Evolutionary conservation across 129 eudicot species (phyloP), one percentile per base, ranked within the genome.

Genomic region (Ambrosia artemisiifolia): DNA sequence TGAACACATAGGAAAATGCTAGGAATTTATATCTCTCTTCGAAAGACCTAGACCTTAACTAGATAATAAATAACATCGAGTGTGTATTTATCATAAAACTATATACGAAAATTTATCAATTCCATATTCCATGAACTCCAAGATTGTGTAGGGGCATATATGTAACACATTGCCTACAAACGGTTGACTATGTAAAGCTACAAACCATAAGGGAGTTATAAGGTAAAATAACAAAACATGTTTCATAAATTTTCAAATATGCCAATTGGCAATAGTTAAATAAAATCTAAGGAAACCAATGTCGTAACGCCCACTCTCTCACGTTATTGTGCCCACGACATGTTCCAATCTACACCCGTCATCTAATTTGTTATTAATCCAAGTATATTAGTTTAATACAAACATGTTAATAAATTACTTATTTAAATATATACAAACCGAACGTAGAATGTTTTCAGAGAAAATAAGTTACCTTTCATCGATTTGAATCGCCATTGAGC

Each of bases 261-360:
- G 80, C 62, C 80, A 76, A 67, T 76, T 76, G 80, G 74, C 75
- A 68, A 69, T 76, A 56, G 51, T 76, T 76, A 68, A 67, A 68
- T 68, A 11, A 55, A 44, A 57, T 44, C 43, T 4, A 43, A 76
- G 28, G 51, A 43, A 42, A 66, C 28, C 5, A 49, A 34, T 69
- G 34, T 50, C 75, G 20, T 11, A 63, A 48, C 75, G n/a, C 69
- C 78, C 80, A 67, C 74, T 57, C 80, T 59, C 74, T 76, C 46
- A 76, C 80, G 80, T 67, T 67, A 76, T 67, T 67, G 74, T 67
- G 60, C 69, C 74, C 80, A 76, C 80, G 80, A 76, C 70, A 68
- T 68, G 80, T 68, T 76, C 80, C 80, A 67, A 67, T 76, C 75
- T 12, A 32, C 33, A 67, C 74, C 33, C 63, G 75, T 75, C 80